Base-by-base conservation (phyloP, 257 asterid genomes). In the Anisodus tanguticus region DNA sequence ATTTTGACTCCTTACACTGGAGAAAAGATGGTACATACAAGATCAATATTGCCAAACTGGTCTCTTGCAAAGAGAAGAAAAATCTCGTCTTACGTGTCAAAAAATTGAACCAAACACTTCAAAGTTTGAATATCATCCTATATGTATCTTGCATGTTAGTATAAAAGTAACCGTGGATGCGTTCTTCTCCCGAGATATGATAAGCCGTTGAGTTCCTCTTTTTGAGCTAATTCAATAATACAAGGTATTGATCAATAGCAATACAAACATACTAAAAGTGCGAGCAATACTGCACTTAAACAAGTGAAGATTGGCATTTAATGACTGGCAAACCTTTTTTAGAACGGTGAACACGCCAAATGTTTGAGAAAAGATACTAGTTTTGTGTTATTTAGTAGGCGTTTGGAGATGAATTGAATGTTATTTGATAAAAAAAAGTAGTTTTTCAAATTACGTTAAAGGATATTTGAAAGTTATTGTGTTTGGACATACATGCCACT, bases 11-110 rank as follows among this genome's bases (percentile, higher is more conserved):
- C 35, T 9, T 64, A n/a, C 9, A n/a, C 81, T 47, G 81, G n/a
- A 22, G 22, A 26, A 53, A 26, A 13, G 13, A 26, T 31, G 2
- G 49, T 77, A 31, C 64, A 77, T 35, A 26, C 31, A 15, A 26
- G 81, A 8, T 43, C 41, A 53, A 77, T 35, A 26, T 77, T 77
- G 49, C 64, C 66, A 53, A 41, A 53, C 64, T 77, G 16, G 62
- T 76, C 43, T 76, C 81, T 22, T 51, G 22, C 81, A 76, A 41
- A 12, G 81, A 76, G 63, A 31, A 16, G 11, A 15, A 31, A 13
- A 7, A 16, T 69, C 54, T 17, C 2, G 62, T 49, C 55, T 8
- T 8, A 16, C 22, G 8, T 69, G 78, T 69, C 35, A 69, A 69
- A 41, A 41, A 41, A 37, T 8, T 69, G 37, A 9, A 19, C 12